Base-by-base conservation (phyloP, 2,329 filamentous ascomycete genomes). In the Trichophyton equinum region DNA sequence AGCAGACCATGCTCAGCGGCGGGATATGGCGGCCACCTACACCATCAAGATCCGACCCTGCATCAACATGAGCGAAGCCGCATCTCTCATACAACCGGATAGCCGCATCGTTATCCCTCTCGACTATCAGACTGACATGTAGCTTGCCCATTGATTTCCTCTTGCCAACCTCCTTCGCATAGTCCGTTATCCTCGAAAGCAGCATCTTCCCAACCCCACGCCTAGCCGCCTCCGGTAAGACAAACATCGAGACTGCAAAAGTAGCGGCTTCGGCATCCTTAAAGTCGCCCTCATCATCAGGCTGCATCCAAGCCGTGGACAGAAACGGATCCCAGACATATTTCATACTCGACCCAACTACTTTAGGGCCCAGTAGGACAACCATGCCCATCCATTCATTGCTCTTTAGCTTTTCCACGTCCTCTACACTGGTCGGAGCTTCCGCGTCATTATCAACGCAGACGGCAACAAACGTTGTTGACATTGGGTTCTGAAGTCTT, bases 381-480 rank as follows among this genome's bases (percentile, higher is more conserved):
- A 68, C 63, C 59, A 68, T 67, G 15, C 70, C 71, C n/a, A 69
- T 55, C 71, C 70, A 72, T 58, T 70, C 64, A 57, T 66, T 63
- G 9, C 47, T 9, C 36, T 64, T 53, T 4, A 68, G 51, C 3
- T 44, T 27, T 9, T 63, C 59, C 9, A 66, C 40, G 11, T 60
- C 49, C 51, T 51, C 33, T 38, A 13, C 9, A 49, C 38, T 9
- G 56, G 33, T 25, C 44, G 44, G 33, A n/a, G 38, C 3, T 4
- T 36, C 27, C 8, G 38, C 9, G 9, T 20, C 27, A 13, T 55
- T 42, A 33, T 47, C 56, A 22, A 42, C 18, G 58, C 20, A 36
- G 11, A 70, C 57, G 15, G 70, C 62, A 30, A 70, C 65, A 42
- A 70, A 67, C 13, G 69, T 70, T 33, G 66, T 68, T 49, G 64